A percentile compares a stretch with the other conserved stretches of the same genome.
These are phyloP conservation scores for Polytrichum formosum DNA, from an alignment of 225 moss, liverwort and hornwort genomes.

Conservation along the genomic window DNA sequence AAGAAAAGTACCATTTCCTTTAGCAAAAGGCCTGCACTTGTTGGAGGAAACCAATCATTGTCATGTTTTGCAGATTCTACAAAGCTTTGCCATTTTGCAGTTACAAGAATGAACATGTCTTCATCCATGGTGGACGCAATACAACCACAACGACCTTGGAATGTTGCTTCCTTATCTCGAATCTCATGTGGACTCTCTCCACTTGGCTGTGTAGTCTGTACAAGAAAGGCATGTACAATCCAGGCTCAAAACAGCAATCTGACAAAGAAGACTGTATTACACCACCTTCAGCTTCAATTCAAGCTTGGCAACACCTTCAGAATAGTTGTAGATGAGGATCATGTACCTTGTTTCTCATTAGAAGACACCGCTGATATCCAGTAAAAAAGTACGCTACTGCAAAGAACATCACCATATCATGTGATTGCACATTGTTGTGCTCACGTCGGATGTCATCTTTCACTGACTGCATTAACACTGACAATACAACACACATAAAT, in stretches of 20 bases:
- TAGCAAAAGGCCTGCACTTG: slow-evolving; percentile 55
- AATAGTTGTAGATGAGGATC: not conserved
- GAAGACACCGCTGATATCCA: slow-evolving; percentile 53
- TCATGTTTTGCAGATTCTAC: slow-evolving; percentile 45
- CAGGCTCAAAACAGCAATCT: not conserved
- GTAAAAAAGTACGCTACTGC: slow-evolving; percentile 78
- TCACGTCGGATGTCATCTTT: slow-evolving; percentile 86
- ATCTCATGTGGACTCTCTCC: slow-evolving; percentile 5
- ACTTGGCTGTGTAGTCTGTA: slow-evolving; percentile 25
- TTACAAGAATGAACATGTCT: slow-evolving; percentile 80
- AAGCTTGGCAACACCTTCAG: not conserved
- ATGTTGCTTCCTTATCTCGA: slow-evolving; percentile 14
- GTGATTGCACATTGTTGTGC: slow-evolving; percentile 45
- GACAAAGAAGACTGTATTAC: not conserved
- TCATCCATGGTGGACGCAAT: slow-evolving; percentile 96
- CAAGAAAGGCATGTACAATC: not conserved
- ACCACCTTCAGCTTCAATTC: no score
- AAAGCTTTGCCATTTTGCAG: slow-evolving; percentile 68
- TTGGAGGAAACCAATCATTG: slow-evolving; percentile 71
- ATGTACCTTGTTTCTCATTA: slow-evolving; percentile 53
- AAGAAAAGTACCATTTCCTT: slow-evolving; percentile 77
- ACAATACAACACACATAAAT: not conserved
- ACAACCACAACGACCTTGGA: slow-evolving; percentile 65
- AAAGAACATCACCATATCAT: slow-evolving; percentile 73
- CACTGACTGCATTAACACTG: slow-evolving; percentile 93